Evolutionary conservation across 768 basidiomycete species (phyloP), one percentile per base, ranked within the genome.

Genomic region (Collybiopsis confluens): DNA sequence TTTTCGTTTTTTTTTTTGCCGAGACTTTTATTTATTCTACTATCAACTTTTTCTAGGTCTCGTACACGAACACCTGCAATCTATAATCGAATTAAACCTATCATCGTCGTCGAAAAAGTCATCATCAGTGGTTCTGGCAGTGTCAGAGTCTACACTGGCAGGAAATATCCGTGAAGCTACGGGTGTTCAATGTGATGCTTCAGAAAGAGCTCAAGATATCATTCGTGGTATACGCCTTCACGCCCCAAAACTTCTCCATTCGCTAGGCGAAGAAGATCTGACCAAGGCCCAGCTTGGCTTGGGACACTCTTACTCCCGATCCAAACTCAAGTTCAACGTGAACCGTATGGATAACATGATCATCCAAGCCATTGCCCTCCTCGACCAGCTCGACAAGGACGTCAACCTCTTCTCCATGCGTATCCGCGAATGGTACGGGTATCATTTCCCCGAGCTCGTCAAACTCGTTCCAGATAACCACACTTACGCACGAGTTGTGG

Each of bases 371-470:
- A 98, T 98, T 67, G 91, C 95, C 4, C 86, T 98, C 54, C 90
- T 97, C 63, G 96, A 98, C 74, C 95, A 98, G 65, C 88, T 98
- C 64, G 96, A 98, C 81, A 98, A 98, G 78, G 96, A 98, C 69
- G 93, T 98, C 70, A 98, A 98, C 76, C 84, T 95, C 27, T 98
- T 98, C 69, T 89, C 94, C 18, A 98, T 98, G 96, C 90, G 96
- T 30, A 86, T 97, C 47, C 81, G 96, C 62, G 96, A 98, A 69
- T 98, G 96, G 96, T 98, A 98, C 69, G 96, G 96, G 6, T 98
- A 95, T 75, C 96, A 98, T 69, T 98, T 97, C 78, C 96, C 96
- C 36, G 96, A 98, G 72, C 88, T 98, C 61, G 81, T 96, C 73
- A 86, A 81, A 57, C 78, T 98, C 65, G 93, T 98, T 1, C 83